Percentiles rank a stretch among this genome's conserved stretches.
phyloP scores from a whole-genome alignment of 2,329 filamentous ascomycete genomes.

The Colletotrichum agaves region DNA sequence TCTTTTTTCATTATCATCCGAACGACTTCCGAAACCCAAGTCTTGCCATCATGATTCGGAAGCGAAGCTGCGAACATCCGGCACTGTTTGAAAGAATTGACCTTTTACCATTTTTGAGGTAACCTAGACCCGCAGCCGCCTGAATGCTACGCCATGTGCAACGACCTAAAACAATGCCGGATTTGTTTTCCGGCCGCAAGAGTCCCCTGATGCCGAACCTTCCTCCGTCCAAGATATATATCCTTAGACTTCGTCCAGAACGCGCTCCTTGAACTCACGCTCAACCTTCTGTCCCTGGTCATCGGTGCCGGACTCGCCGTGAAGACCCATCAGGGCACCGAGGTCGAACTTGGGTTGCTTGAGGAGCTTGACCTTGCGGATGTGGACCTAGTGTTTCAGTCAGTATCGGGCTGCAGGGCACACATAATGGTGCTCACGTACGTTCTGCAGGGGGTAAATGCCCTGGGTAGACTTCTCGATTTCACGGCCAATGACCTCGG shows the following conservation, averaged over 20 bases:
- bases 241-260: constrained; percentile 91
- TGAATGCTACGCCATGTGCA: constrained; percentile 57
- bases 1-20: constrained; percentile 22
- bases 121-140: constrained; percentile 54
- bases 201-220: constrained; percentile 49
- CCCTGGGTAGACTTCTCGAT: constrained; percentile 99
- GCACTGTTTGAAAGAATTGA: constrained; percentile 37
- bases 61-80: constrained; percentile 30
- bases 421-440: constrained; percentile 59
- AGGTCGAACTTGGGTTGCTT: constrained; percentile 99
- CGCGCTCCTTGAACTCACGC: constrained; percentile 98
- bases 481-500: constrained; percentile 98
- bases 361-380: constrained; percentile 99
- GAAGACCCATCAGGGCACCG: constrained; percentile 92
- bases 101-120: constrained; percentile 45
- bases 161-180: constrained; percentile 55
- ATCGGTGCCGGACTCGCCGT: constrained; percentile 96
- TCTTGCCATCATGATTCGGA: constrained; percentile 35
- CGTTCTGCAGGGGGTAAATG: constrained; percentile 99
- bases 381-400: constrained; percentile 79
- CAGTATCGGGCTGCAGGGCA: neutral
- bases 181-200: constrained; percentile 37
- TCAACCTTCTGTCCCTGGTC: constrained; percentile 99
- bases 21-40: constrained; percentile 30
- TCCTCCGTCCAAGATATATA: constrained; percentile 53